These are phyloP conservation scores for Rachicladosporium sp. DNA, from an alignment of 2,329 filamentous ascomycete species.

Conservation along the genomic window DNA sequence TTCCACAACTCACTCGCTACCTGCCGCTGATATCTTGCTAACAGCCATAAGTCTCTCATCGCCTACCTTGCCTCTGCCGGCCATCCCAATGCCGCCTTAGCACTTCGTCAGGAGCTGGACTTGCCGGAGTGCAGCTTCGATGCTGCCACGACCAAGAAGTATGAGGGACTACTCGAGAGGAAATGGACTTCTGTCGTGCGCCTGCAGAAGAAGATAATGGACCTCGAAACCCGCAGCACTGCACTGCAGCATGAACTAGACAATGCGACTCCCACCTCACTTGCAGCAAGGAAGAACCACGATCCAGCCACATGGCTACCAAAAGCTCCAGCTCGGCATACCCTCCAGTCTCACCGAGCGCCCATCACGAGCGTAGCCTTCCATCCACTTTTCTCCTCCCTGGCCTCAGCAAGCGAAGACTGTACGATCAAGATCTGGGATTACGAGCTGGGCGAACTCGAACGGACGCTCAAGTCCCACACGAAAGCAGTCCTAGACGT, in stretches of 20 bases:
- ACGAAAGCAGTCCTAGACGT: constrained; percentile 80
- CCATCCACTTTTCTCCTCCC: constrained; percentile 78
- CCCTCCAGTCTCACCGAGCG: constrained; percentile 70
- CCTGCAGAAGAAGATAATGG: constrained; percentile 96
- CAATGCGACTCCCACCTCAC: constrained; percentile 64
- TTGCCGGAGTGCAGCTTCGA: constrained; percentile 60
- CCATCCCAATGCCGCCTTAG: constrained; percentile 55
- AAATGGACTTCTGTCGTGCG: constrained; percentile 96
- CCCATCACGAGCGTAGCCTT: constrained; percentile 83
- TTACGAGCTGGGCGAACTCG: constrained; percentile 84
- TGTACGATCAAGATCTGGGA: constrained; percentile 96
- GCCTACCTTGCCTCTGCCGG: constrained; percentile 71
- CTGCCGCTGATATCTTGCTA: constrained; percentile 20
- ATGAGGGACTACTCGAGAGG: constrained; percentile 87
- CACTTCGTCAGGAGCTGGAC: constrained; percentile 64
- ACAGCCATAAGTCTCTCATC: constrained; percentile 84
- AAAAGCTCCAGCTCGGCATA: constrained; percentile 64
- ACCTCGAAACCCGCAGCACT: constrained; percentile 65
- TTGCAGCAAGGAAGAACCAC: constrained; percentile 61
- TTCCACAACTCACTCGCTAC: constrained; percentile 3
- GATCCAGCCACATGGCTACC: constrained; percentile 82
- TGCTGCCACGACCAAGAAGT: constrained; percentile 75
- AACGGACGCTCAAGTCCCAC: constrained; percentile 82
- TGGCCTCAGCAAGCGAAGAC: constrained; percentile 85
- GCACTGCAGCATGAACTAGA: constrained; percentile 73